phyloP scores from a whole-genome alignment of 176 grass and related monocot genomes.

The Avena eriantha region DNA sequence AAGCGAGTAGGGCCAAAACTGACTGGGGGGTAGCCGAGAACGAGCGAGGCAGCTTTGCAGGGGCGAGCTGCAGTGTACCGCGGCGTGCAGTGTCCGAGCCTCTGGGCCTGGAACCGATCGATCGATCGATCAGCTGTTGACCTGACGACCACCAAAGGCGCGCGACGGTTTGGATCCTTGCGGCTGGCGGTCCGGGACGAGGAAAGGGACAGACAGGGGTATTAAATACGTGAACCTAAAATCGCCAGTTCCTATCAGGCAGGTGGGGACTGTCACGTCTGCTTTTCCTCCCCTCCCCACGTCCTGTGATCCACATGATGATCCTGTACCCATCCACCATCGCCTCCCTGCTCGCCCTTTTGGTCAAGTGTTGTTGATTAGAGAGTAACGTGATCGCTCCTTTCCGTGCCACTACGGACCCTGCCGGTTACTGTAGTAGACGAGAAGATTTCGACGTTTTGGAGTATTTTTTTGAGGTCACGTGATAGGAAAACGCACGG shows the following conservation, averaged over 20 bases:
- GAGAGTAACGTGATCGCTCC: not conserved
- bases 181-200: not conserved
- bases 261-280: slow-evolving; percentile 12
- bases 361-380: not conserved
- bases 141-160: not conserved
- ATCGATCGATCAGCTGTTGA: slow-evolving; percentile 36
- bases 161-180: not conserved
- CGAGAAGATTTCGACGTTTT: too few species aligned
- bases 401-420: not conserved
- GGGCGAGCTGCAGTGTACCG: not conserved
- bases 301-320: slow-evolving; percentile 29
- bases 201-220: not conserved
- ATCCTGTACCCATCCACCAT: not conserved
- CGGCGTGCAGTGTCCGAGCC: not conserved
- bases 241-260: slow-evolving; percentile 48
- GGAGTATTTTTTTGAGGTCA: too few species aligned
- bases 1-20: slow-evolving; percentile 12
- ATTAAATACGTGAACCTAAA: slow-evolving; percentile 52
- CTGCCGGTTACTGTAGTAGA: not conserved
- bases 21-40: not conserved
- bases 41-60: slow-evolving; percentile 48
- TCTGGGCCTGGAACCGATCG: not conserved
- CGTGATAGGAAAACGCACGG: too few species aligned
- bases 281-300: not conserved
- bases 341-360: not conserved